Base-by-base conservation (phyloP, 257 asterid genomes). In the Rauvolfia tetraphylla region DNA sequence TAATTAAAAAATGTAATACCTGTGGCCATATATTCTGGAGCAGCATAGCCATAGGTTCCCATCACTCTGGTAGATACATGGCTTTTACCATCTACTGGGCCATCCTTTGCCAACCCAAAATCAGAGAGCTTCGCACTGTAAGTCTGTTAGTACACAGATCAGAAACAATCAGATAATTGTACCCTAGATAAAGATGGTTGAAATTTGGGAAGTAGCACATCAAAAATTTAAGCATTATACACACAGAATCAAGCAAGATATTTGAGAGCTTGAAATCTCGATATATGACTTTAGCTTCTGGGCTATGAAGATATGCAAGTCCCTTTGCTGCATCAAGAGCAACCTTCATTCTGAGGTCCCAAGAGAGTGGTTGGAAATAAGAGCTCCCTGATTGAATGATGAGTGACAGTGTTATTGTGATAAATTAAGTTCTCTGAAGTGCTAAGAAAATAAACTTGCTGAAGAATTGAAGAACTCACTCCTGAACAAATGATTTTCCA, bases 21-120 rank as follows among this genome's bases (percentile, higher is more conserved):
- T 58, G 87, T 85, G 75, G 85, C 85, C 79, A 83, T 74, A 66
- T 85, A 85, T 71, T 85, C 89, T 0, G 89, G 89, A 65, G 89
- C 87, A 0, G 89, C 89, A 79, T 85, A 85, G 18, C 89, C 89
- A 72, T 83, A 85, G 10, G 89, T 85, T 6, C 87, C 89, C 87
- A 83, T 83, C 17, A 85, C 84, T 76, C 89, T 73, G 10, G 89
- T 85, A 25, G 87, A 85, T 13, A 85, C 87, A 51, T 85, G 78
- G 82, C 85, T 83, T 67, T 81, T 63, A 63, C 87, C 89, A 38
- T 85, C 87, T 18, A 76, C 42, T 38, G 89, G 89, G 15, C 86
- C 89, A 79, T 85, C 89, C 79, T 81, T 85, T 0, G 89, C 87
- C 71, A 85, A 78, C 44, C 89, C 89, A 59, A 85, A 85, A 78